Percentiles rank a stretch among this genome's conserved stretches.
Conservation (phyloP, 306 rosid genomes). For the Dryas drummondii region DNA sequence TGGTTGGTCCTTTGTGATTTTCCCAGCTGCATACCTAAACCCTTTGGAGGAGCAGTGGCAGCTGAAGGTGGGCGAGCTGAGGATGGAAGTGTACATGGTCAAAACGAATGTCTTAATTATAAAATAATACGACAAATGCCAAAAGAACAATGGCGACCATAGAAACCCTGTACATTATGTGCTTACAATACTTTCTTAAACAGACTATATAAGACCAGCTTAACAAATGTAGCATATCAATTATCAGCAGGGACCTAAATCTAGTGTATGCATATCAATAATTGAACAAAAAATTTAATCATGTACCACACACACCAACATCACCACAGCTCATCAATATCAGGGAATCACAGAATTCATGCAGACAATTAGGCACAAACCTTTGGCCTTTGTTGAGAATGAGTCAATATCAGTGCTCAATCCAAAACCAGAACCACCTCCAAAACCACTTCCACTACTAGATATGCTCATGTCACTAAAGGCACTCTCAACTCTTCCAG, state of each 20-base stretch:
- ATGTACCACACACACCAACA: slow-evolving; percentile 7
- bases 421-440: slow-evolving; percentile 87
- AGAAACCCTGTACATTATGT: slow-evolving; percentile 2
- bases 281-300: not conserved
- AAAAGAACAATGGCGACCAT: not conserved
- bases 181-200: not conserved
- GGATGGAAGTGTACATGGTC: slow-evolving; percentile 20
- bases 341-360: slow-evolving; percentile 17
- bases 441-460: slow-evolving; percentile 79
- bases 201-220: not conserved
- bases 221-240: not conserved
- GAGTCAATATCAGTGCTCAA: slow-evolving; percentile 67
- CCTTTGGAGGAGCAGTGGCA: slow-evolving; percentile 94
- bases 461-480: slow-evolving; percentile 76
- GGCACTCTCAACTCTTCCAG: slow-evolving; percentile 86
- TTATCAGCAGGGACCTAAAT: not conserved
- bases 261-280: not conserved
- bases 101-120: slow-evolving; percentile 21
- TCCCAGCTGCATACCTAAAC: slow-evolving; percentile 88
- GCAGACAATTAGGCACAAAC: slow-evolving; percentile 38
- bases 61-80: slow-evolving; percentile 74
- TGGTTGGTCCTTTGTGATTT: slow-evolving; percentile 86
- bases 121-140: not conserved
- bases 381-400: slow-evolving; percentile 80
- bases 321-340: slow-evolving; percentile 22